Evolutionary conservation across 2,329 filamentous ascomycete genomes (phyloP), one percentile per base, ranked within the genome.

Genomic region (Botrytis medusae): DNA sequence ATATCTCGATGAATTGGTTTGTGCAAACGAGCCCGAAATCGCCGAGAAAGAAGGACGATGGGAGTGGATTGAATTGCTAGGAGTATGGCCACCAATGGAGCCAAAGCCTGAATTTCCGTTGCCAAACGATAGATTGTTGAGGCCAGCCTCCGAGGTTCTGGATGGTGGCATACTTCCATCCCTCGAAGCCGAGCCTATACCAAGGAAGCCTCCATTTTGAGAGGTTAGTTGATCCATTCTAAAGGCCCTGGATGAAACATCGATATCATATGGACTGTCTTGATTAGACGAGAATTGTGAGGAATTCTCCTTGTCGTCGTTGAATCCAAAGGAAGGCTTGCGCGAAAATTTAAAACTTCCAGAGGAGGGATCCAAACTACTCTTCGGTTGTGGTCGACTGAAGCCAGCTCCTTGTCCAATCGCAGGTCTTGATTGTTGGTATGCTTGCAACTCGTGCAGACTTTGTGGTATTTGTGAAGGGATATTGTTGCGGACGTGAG

Each of bases 161-260:
- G 89, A 89, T 2, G 88, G 85, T 62, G 89, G 87, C 64, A 88
- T 82, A 79, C 85, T 89, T 60, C 83, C 82, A 73, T 89, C 88
- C 74, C 87, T 84, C n/a, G 87, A 86, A 5, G 83, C 80, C 29
- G 82, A 82, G 65, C 85, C 85, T 25, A 83, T 79, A 48, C 80
- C 81, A 75, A 85, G 84, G 77, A 85, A 88, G 14, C 84, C 82
- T 71, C 79, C 85, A 34, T 75, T 75, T 65, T 74, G 85, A 83
- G 81, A 84, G 42, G 80, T 79, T 40, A 79, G 67, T 57, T 74
- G 74, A 62, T 79, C 77, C 68, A 68, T 51, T 57, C 75, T 78
- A 37, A 76, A 76, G 18, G 62, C 51, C 71, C 75, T 76, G 0
- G 75, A 70, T 10, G 77, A 69, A 29, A 76, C 72, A 37, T 81